phyloP scores from a whole-genome alignment of 164 flowering plant genomes.

The Magnolia kwangsiensis region DNA sequence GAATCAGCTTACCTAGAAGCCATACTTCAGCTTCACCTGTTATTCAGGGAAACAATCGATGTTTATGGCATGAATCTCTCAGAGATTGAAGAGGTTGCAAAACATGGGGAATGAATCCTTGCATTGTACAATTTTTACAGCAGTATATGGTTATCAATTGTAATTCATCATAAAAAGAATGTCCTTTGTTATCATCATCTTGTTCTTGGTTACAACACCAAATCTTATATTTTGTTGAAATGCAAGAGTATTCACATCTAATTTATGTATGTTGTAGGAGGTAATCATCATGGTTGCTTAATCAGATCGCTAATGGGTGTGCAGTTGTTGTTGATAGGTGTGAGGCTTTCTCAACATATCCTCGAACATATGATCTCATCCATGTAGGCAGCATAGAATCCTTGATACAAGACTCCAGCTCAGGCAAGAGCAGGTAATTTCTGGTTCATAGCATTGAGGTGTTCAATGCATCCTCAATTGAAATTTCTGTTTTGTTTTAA shows the following conservation, averaged over 20 bases:
- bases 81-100: too few relatives aligned
- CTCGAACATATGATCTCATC: constrained; percentile 82
- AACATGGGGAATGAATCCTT: too few relatives aligned
- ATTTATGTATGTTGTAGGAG: not conserved
- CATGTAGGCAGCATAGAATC: constrained; percentile 74
- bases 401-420: constrained; percentile 43
- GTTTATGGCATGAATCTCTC: too few relatives aligned
- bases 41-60: too few relatives aligned
- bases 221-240: not conserved
- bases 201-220: not conserved
- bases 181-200: not conserved
- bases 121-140: too few relatives aligned
- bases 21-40: too few relatives aligned
- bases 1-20: too few relatives aligned
- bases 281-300: not conserved
- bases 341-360: constrained; percentile 95
- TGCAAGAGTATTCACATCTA: not conserved
- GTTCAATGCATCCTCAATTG: not conserved
- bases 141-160: not conserved
- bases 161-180: not conserved
- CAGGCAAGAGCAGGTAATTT: constrained; percentile 61
- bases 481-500: not conserved
- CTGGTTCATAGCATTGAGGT: not conserved
- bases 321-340: constrained; percentile 53
- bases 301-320: not conserved